Evolutionary conservation across 2,329 filamentous ascomycete species (phyloP).

Genomic region (Albifimbria verrucaria): DNA sequence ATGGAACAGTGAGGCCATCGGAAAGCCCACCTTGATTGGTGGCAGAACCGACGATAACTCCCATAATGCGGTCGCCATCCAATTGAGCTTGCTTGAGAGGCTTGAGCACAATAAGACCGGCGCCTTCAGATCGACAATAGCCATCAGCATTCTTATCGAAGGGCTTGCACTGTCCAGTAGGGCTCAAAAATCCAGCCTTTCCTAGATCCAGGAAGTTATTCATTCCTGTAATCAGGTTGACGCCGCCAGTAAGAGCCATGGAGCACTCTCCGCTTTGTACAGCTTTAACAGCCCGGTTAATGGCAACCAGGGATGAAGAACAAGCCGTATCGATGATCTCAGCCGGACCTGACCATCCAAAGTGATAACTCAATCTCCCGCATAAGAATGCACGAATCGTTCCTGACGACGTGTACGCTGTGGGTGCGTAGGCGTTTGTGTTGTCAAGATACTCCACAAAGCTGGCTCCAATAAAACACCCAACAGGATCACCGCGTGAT

Average conservation of each 20-base stretch:
- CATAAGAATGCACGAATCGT: slow-evolving; percentile 26
- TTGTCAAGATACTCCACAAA: slow-evolving; percentile 22
- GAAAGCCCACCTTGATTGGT: slow-evolving; percentile 32
- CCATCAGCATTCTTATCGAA: slow-evolving; percentile 35
- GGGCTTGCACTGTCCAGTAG: slow-evolving; percentile 21
- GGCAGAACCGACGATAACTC: slow-evolving; percentile 32
- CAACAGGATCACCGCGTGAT: slow-evolving; percentile 12
- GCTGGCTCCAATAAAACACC: slow-evolving; percentile 21
- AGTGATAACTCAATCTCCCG: slow-evolving; percentile 30
- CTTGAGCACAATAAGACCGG: slow-evolving; percentile 43
- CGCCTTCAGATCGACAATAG: slow-evolving; percentile 49
- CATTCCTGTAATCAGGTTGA: slow-evolving; percentile 30
- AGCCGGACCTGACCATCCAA: slow-evolving; percentile 32
- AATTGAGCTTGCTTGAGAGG: slow-evolving; percentile 41
- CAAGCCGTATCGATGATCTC: slow-evolving; percentile 34
- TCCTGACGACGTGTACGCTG: slow-evolving; percentile 29
- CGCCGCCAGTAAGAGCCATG: slow-evolving; percentile 33
- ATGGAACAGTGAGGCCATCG: slow-evolving; percentile 16
- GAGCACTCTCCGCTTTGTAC: slow-evolving; percentile 25
- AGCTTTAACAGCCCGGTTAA: slow-evolving; percentile 27
- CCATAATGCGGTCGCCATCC: slow-evolving; percentile 48
- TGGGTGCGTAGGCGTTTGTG: slow-evolving; percentile 17
- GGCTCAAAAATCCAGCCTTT: slow-evolving; percentile 20
- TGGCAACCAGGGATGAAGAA: slow-evolving; percentile 30
- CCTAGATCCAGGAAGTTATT: slow-evolving; percentile 15